Evolutionary conservation across 148 eudicot genomes (phyloP), one percentile per base, ranked within the genome.

Genomic region (Gaultheria prostrata): DNA sequence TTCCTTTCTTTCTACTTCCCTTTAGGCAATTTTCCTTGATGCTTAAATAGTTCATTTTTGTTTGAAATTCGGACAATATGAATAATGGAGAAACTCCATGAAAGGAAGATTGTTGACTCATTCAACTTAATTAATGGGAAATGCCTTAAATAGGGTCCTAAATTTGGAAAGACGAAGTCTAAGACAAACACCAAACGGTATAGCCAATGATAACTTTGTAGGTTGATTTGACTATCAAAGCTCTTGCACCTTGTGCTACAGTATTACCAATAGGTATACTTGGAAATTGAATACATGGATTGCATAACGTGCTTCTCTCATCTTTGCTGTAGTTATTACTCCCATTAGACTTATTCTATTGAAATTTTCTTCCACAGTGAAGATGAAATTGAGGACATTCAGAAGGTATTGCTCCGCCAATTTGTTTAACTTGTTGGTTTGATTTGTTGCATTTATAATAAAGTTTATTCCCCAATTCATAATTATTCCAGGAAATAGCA

Each of bases 341-440:
- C 24, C 51, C 84, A 50, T 82, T 57, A 8, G 71, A 56, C 1
- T 53, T 28, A 35, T 57, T 56, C 32, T 50, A 28, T 53, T 61
- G 33, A 46, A 33, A 78, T 79, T 87, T 48, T 57, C 43, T 83
- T 82, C 49, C 82, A 72, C 95, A 96, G 98, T 75, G 98, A 96
- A 87, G 98, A 96, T 92, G 98, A 96, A 84, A 90, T 96, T 79
- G 98, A 96, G 85, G 98, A 96, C 89, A 96, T 96, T 84, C 98
- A 96, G 84, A 94, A 92, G 95, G 98, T 93, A 89, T 80, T 43
- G 79, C 45, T 14, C 59, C 7, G 8, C 51, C 51, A 53, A 74
- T 59, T 43, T 65, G 86, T 75, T 70, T 56, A 78, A 59, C 51
- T 78, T 13, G 43, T 78, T 56, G 80, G 74, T 76, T 51, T 3